These are phyloP conservation scores for Phoenix dactylifera DNA, from an alignment of 176 grass and related monocot genomes.

Conservation along the genomic window DNA sequence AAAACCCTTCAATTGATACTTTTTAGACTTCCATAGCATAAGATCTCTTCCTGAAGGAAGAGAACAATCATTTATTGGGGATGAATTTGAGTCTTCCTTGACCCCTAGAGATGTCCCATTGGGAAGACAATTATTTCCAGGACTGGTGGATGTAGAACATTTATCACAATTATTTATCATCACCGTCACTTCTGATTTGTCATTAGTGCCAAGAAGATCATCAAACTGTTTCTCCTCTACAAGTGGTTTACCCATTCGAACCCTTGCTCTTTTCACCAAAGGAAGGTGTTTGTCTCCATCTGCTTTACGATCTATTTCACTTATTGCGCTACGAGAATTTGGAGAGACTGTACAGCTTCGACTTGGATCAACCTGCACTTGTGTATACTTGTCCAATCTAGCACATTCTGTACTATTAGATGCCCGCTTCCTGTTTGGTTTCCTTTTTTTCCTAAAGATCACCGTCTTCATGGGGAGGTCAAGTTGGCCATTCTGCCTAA, in stretches of 20 bases:
- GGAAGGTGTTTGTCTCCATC: conserved; percentile 91
- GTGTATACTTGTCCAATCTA: conserved; percentile 18
- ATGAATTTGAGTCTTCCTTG: conserved; percentile 25
- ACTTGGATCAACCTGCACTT: conserved; percentile 28
- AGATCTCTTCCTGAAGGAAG: conserved; percentile 14
- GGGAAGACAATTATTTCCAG: conserved; percentile 23
- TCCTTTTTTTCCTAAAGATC: conserved; percentile 66
- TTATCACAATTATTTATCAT: conserved; percentile 26
- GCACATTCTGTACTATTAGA: conserved; percentile 17
- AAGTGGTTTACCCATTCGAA: conserved; percentile 61
- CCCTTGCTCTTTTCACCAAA: conserved; percentile 94
- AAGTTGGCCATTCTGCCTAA: conserved; percentile 29
- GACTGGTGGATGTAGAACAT: conserved; percentile 3
- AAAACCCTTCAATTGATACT: conserved; percentile 33
- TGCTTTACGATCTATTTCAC: conserved; percentile 34
- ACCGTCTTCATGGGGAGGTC: conserved; percentile 36
- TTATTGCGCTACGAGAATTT: conserved; percentile 47
- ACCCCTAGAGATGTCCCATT: not conserved
- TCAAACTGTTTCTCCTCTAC: conserved; percentile 23
- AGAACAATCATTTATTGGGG: conserved; percentile 22
- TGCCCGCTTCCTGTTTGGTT: conserved; percentile 32
- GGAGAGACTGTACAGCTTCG: conserved; percentile 31
- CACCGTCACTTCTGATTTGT: conserved; percentile 20
- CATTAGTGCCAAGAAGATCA: conserved; percentile 23
- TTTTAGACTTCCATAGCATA: conserved; percentile 31